Evolutionary conservation across 75 land plant species (phyloP), one percentile per base, ranked within the genome.

Genomic region (Selaginella moellendorffii): DNA sequence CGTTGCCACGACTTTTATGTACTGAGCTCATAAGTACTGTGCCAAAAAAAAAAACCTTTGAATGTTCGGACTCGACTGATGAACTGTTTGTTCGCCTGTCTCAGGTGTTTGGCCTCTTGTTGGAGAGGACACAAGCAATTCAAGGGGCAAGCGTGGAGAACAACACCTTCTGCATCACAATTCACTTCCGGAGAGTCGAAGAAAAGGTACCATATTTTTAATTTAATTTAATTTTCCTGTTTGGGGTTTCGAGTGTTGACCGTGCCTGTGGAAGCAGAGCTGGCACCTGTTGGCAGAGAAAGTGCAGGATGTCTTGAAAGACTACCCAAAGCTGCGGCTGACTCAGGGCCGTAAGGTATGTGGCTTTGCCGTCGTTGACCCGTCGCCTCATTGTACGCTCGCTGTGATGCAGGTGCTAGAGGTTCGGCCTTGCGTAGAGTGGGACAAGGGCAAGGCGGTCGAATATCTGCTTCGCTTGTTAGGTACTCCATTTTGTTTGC

Each of bases 331-430:
- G 52, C 52, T 89, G 28, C 70, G 72, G 61, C 46, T 83, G 64
- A 89, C 86, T 52, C 82, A 85, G 75, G 96, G 96, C 25, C 84
- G 96, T 64, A 89, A 89, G 89, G 96, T 89, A 61, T 36, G 46
- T 36, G 46, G 46, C 5, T 36, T 5, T 36, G 5, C 5, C 14
- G 46, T 36, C 46, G 46, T 36, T 36, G 14, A 36, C 5, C 10
- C 14, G 46, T n/a, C n/a, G n/a, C n/a, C 5, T 36, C 46, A 36
- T 5, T 36, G 14, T 5, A 36, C 46, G 5, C 10, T 5, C 46
- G 14, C 46, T 36, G 14, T 36, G 14, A 36, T n/a, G n/a, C 59
- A 56, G 59, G 59, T 56, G 19, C 24, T 56, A 25, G 59, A 56
- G 9, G 59, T 56, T 56, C 59, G 59, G 5, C 59, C 59, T 8